Base-by-base conservation (phyloP, 352 stramenopile species). In the Phytopythium ostracodes region DNA sequence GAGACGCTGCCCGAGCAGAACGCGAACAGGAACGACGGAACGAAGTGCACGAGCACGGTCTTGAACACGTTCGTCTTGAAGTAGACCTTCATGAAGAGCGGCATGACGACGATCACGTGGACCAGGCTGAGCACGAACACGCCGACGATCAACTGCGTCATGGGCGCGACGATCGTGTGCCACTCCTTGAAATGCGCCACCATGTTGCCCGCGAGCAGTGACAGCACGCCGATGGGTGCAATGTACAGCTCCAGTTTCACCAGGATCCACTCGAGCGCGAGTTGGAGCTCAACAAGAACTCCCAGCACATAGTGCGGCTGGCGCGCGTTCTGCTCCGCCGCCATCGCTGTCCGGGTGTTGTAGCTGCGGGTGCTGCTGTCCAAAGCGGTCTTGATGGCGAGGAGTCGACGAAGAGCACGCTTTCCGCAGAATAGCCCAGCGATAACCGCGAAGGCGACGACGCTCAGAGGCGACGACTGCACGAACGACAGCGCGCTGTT, bases 211-310 rank as follows among this genome's bases (percentile, higher is more conserved):
- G 77, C 43, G 51, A 74, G 55, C 2, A 87, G 54, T 24, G 73
- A 84, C 24, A 75, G 62, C 25, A 78, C 66, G 0, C 75, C 75
- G 7, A 83, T 1, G 0, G 78, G 71, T 0, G 75, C 75, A 24
- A 85, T 9, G 29, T 63, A 68, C 2, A 42, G 22, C 62, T 84
- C 68, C 40, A 84, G 54, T 12, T n/a, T 31, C 7, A 65, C 58
- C 0, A 77, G 54, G 20, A 87, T 35, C 69, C 75, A 84, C 60
- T 87, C 78, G 38, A 87, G 60, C 5, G 72, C 72, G 1, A 81
- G 61, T 36, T 84, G 75, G 18, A 87, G 54, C 35, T 87, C 78
- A 29, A 85, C 70, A 18, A 80, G 25, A 9, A 76, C 59, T 18
- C 71, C 62, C 18, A 85, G 52, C 20, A 87, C 56, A 25, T 82